Percentiles rank a stretch among this genome's conserved stretches.
Evolutionary conservation across 345 rosid species (phyloP).

Genomic region (Chamaenerion angustifolium): DNA sequence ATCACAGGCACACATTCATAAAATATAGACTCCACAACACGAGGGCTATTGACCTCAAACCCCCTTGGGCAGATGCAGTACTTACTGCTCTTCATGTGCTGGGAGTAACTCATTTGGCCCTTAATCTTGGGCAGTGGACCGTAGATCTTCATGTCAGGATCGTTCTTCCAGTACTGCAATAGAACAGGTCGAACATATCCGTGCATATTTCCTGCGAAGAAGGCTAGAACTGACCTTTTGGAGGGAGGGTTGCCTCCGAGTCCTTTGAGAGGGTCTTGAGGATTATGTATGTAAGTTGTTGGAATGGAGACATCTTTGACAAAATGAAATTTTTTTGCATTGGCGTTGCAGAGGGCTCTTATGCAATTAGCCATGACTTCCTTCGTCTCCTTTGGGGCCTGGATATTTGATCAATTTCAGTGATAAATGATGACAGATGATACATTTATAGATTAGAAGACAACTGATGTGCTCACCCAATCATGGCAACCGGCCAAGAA

Average conservation of each 20-base stretch:
- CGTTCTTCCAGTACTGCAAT: constrained; percentile 58
- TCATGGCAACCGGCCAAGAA: constrained; percentile 92
- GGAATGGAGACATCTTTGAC: constrained; percentile 87
- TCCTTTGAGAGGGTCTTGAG: constrained; percentile 40
- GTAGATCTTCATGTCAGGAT: constrained; percentile 74
- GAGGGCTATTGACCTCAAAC: constrained; percentile 79
- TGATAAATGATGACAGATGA: too few species aligned
- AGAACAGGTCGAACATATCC: constrained; percentile 74
- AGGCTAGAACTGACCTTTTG: constrained; percentile 54
- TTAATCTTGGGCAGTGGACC: constrained; percentile 37
- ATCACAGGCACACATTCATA: constrained; percentile 82
- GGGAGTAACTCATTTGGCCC: constrained; percentile 47
- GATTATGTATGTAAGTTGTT: constrained; percentile 44
- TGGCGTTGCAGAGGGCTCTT: constrained; percentile 84
- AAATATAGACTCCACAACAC: constrained; percentile 80
- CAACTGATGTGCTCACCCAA: constrained; percentile 38
- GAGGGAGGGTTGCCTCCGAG: constrained; percentile 62
- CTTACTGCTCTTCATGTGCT: constrained; percentile 82
- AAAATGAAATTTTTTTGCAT: constrained; percentile 58
- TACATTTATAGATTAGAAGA: too few species aligned
- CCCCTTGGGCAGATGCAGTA: constrained; percentile 89
- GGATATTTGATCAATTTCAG: neutral
- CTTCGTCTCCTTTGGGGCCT: constrained; percentile 79
- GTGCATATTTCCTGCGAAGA: constrained; percentile 84
- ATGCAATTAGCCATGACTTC: constrained; percentile 56